Base-by-base conservation (phyloP, 179 eudicot species). In the Silene noctiflora region DNA sequence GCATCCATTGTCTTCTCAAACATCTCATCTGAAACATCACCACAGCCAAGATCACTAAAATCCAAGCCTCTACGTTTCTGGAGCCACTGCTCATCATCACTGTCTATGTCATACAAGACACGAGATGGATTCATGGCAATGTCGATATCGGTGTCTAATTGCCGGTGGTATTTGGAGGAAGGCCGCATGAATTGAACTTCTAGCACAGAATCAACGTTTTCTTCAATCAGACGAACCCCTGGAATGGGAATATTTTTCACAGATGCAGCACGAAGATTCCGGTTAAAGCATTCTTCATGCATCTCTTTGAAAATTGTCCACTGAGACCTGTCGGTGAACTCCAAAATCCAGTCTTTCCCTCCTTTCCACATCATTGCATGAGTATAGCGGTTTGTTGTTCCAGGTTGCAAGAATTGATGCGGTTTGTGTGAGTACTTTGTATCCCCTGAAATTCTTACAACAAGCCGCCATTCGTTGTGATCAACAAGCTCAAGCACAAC, bases 361-460 rank as follows among this genome's bases (percentile, higher is more conserved):
- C 97, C 98, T 83, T 90, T 92, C 96, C 98, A 94, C 96, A 92
- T 92, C 98, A 94, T 94, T 35, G 91, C 98, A 89, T 92, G 97
- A 35, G 98, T 92, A 78, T 85, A 91, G 72, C 97, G 97, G 74
- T 94, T 92, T 39, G 93, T 85, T 67, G 94, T 80, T 77, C 97
- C 96, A 46, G 94, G 87, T 84, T 90, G 96, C 78, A 92, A 80
- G 72, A 88, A 81, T 71, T 92, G 93, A 83, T 87, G 82, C 7
- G 92, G 96, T 79, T 92, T 94, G 81, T 89, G 85, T 24, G 92
- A 85, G 82, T 87, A 89, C 70, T 84, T 92, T 16, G 91, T 85
- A 17, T 79, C 73, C 69, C 94, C 96, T 31, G 87, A 82, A 59
- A 85, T 53, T 82, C 88, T 91, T 61, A 94, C 91, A 73, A 84